Evolutionary conservation across 2,329 filamentous ascomycete genomes (phyloP).

Genomic region (Ceratocystis cacaofunesta): DNA sequence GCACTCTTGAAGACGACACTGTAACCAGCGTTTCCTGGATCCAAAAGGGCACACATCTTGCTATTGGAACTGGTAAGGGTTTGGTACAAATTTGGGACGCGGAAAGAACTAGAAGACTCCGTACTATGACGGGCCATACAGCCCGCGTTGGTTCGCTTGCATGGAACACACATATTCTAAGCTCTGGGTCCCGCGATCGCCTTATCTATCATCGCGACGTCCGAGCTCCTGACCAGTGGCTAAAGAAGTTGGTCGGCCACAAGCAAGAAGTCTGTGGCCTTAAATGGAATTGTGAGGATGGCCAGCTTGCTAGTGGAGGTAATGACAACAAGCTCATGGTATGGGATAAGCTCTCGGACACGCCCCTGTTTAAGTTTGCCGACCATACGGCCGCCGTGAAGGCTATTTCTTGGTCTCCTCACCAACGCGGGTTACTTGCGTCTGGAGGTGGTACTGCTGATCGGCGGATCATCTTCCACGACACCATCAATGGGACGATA

Average conservation of each 20-base stretch:
- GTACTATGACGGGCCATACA: slow-evolving; percentile 95
- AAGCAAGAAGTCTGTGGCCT: slow-evolving; percentile 97
- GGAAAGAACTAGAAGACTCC: slow-evolving; percentile 64
- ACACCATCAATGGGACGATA: slow-evolving; percentile 67
- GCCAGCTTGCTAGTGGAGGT: slow-evolving; percentile 84
- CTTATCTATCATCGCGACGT: slow-evolving; percentile 94
- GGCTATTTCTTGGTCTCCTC: slow-evolving; percentile 93
- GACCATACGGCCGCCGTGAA: slow-evolving; percentile 95
- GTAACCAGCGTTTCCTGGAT: slow-evolving; percentile 98
- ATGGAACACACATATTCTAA: slow-evolving; percentile 96
- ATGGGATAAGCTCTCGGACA: slow-evolving; percentile 91
- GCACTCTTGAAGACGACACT: slow-evolving; percentile 79
- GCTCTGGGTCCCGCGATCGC: slow-evolving; percentile 85
- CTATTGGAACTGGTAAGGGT: slow-evolving; percentile 88
- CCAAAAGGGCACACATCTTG: slow-evolving; percentile 87
- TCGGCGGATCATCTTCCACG: slow-evolving; percentile 94
- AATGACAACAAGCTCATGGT: slow-evolving; percentile 99
- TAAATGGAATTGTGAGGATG: slow-evolving; percentile 93
- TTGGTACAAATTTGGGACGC: slow-evolving; percentile 97
- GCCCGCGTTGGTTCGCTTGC: slow-evolving; percentile 84
- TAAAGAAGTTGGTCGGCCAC: slow-evolving; percentile 76
- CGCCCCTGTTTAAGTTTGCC: slow-evolving; percentile 82
- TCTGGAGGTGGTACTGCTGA: slow-evolving; percentile 93
- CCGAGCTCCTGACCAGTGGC: slow-evolving; percentile 76
- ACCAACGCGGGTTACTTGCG: slow-evolving; percentile 85